Base-by-base conservation (phyloP, 148 eudicot species). In the Amaranthus palmeri region DNA sequence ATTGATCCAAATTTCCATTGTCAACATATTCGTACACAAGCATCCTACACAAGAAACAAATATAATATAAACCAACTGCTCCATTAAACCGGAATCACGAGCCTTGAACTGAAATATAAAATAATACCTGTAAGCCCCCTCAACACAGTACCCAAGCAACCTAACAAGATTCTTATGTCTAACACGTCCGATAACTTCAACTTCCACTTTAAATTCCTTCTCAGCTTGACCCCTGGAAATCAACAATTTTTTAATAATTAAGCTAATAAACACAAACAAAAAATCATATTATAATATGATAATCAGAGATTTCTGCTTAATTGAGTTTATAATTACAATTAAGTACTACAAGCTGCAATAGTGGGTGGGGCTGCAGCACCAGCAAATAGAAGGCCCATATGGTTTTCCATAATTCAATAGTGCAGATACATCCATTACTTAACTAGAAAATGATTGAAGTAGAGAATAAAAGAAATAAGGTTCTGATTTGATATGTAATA, bases 91-190 rank as follows among this genome's bases (percentile, higher is more conserved):
- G 17, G 25, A 72, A 10, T 58, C 13, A 15, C 55, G 70, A 46
- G 64, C 46, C 55, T 48, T 36, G 40, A 44, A n/a, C 60, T 44
- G 46, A 47, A 25, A 25, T 25, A 63, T 59, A 68, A 68, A 61
- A 55, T 3, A 68, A 17, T 85, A 95, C 98, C 98, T 86, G 76
- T 95, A 89, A 72, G 90, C 93, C 57, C 98, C 97, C 74, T 95
- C 98, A 49, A 89, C 97, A 69, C 98, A 95, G 67, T 95, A 95
- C 17, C 98, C 98, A 50, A 95, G 85, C 78, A 95, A 80, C 72
- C 97, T 83, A 68, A 91, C 97, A 7, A 95, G 97, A 85, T 91
- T 91, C 77, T 95, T 95, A 83, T 95, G 98, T 66, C 93, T 84
- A 8, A 91, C 98, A 63, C 97, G 97, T 79, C 98, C 98, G 72